These are phyloP conservation scores for Thielaviopsis punctulata DNA, from an alignment of 2,329 filamentous ascomycete genomes.

Conservation along the genomic window DNA sequence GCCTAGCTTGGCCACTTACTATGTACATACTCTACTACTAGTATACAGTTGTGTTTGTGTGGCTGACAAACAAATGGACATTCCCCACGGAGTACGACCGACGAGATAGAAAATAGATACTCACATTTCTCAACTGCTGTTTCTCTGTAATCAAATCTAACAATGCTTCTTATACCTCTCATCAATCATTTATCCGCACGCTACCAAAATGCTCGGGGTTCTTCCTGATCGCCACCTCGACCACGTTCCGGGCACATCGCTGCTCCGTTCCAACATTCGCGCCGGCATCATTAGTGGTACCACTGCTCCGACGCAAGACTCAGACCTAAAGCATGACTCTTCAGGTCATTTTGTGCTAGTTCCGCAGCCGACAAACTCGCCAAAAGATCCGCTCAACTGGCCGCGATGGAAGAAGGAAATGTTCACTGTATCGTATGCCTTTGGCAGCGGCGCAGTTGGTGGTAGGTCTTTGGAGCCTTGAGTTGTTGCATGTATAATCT, in stretches of 20 bases:
- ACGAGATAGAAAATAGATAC: no score
- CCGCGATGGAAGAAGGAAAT: conserved; percentile 19
- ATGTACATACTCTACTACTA: no score
- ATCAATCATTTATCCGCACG: no score
- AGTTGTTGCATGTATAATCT: background rate
- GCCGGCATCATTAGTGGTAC: background rate
- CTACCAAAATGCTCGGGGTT: background rate
- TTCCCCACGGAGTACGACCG: no score
- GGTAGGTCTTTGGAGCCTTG: conserved; percentile 16
- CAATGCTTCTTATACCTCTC: no score
- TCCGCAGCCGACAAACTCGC: conserved; percentile 30
- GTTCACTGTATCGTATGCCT: conserved; percentile 23
- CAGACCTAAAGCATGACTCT: conserved; percentile 16
- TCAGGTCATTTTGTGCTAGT: conserved; percentile 24
- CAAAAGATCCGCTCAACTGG: conserved; percentile 32
- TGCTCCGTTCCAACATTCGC: background rate
- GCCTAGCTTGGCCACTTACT: no score
- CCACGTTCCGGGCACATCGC: background rate
- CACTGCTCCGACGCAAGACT: background rate
- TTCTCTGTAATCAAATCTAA: no score
- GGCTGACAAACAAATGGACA: no score
- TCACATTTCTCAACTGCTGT: no score
- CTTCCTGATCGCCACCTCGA: background rate
- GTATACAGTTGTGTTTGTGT: no score
- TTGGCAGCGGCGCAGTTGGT: conserved; percentile 24